Base-by-base conservation (phyloP, 1,284 basidiomycete genomes). In the Gymnopus androsaceus region DNA sequence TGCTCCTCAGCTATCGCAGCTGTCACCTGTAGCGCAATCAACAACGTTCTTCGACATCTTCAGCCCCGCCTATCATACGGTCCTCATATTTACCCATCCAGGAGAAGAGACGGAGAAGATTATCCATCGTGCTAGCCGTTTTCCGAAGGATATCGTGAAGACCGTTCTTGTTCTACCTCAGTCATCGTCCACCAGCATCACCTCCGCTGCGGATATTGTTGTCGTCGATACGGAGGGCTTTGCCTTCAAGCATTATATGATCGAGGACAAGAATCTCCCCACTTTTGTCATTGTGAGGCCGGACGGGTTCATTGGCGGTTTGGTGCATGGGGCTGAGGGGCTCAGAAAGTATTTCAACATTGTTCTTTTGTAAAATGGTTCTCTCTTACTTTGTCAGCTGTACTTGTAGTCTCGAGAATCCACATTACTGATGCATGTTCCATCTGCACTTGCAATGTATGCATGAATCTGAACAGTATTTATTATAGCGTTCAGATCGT, bases 251-350 rank as follows among this genome's bases (percentile, higher is more conserved):
- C 59, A 55, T 12, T 69, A 69, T 50, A 45, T 25, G 7, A 54
- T 61, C 2, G 30, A 25, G 2, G 40, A 9, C 14, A 33, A 55
- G 5, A 46, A 30, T 4, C 59, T 45, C 31, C 49, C 65, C 6
- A 63, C 64, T 1, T 61, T 69, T 5, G 59, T 65, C 12, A 46
- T 66, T 2, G 66, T 76, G 7, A 61, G 73, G 15, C 74, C 75
- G 2, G 74, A 75, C 54, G 69, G 62, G n/a, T n/a, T n/a, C n/a
- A n/a, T n/a, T n/a, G n/a, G n/a, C n/a, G n/a, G n/a, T n/a, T n/a
- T n/a, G n/a, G n/a, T n/a, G n/a, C n/a, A n/a, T n/a, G n/a, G n/a
- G n/a, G n/a, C n/a, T n/a, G n/a, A n/a, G n/a, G n/a, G n/a, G n/a
- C n/a, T n/a, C n/a, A n/a, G n/a, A n/a, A n/a, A n/a, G n/a, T n/a